phyloP scores from a whole-genome alignment of 169 alveolate species.

The Eimeria mitis region DNA sequence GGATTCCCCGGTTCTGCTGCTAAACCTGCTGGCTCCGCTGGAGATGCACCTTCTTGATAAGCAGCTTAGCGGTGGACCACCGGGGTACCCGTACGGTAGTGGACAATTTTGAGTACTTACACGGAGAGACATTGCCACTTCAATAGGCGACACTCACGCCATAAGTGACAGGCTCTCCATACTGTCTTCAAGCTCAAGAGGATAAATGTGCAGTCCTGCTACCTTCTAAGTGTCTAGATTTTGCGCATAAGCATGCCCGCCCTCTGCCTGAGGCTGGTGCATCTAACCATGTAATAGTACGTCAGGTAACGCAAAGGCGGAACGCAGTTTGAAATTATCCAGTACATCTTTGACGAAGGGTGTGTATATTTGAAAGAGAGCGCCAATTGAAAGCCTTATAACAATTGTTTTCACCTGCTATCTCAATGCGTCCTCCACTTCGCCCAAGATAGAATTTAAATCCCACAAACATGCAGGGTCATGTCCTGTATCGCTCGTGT shows the following conservation, averaged over 20 bases:
- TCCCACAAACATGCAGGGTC: neutral
- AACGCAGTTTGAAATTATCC: neutral
- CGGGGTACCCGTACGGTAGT: neutral
- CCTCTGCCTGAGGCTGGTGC: neutral
- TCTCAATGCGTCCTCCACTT: neutral
- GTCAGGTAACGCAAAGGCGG: neutral
- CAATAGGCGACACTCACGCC: neutral
- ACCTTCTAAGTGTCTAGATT: neutral
- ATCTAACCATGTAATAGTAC: neutral
- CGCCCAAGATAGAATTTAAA: neutral
- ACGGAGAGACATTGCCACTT: no score
- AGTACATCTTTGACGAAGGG: no score
- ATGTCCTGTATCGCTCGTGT: conserved; percentile 18
- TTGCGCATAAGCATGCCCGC: neutral
- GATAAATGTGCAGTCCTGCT: neutral
- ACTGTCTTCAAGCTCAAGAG: neutral
- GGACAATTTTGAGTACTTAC: neutral
- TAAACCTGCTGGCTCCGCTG: neutral
- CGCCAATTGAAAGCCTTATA: neutral
- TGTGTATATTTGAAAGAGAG: no score
- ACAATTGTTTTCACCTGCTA: neutral
- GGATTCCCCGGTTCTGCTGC: neutral
- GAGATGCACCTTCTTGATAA: neutral
- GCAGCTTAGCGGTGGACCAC: neutral
- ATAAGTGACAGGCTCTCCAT: neutral